A percentile compares a stretch with the other conserved stretches of the same genome.
phyloP scores from a whole-genome alignment of 106 monocot genomes.

The Dactylorhiza incarnata region DNA sequence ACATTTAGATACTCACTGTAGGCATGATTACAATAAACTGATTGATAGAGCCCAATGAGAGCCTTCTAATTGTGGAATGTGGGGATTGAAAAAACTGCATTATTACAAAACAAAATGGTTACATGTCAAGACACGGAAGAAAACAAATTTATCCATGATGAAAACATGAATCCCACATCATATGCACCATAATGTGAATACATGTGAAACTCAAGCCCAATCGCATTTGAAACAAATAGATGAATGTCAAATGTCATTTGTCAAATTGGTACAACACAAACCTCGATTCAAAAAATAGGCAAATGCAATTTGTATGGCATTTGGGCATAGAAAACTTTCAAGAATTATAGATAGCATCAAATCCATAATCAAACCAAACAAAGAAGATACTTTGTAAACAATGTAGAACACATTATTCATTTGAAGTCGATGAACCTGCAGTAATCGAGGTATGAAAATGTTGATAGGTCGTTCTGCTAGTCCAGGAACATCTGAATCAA shows the following conservation, averaged over 20 bases:
- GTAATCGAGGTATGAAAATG: conserved; percentile 86
- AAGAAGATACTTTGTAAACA: neutral
- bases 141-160: neutral
- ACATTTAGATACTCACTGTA: conserved; percentile 41
- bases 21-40: conserved; percentile 95
- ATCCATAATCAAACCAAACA: neutral
- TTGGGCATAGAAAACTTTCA: neutral
- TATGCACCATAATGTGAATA: neutral
- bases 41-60: conserved; percentile 87
- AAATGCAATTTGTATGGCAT: neutral
- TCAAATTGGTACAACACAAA: neutral
- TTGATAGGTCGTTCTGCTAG: conserved; percentile 84
- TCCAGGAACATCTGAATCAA: conserved; percentile 90
- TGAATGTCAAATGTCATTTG: neutral
- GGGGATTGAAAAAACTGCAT: conserved; percentile 91
- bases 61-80: conserved; percentile 70
- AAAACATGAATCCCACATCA: neutral
- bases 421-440: conserved; percentile 46
- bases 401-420: neutral
- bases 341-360: neutral
- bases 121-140: neutral
- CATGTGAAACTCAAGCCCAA: neutral
- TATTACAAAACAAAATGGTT: conserved; percentile 3
- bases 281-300: neutral
- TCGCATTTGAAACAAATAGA: neutral